Evolutionary conservation across 768 basidiomycete genomes (phyloP).

Genomic region (Russula dissimulans): DNA sequence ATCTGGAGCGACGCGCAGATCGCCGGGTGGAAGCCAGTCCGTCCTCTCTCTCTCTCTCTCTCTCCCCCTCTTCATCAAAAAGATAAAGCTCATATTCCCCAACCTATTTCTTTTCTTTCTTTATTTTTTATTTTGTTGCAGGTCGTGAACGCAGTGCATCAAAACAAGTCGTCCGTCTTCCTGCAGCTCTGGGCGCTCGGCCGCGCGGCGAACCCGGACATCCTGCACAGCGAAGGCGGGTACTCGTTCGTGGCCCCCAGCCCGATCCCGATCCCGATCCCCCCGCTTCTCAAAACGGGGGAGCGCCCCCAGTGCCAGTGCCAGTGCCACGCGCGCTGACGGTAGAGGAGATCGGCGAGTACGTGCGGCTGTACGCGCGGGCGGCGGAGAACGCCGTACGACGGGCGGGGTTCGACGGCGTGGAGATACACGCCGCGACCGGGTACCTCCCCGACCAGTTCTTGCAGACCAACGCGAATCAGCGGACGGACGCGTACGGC

Average conservation of each 20-base stretch:
- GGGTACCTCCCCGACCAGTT: slow-evolving; percentile 32
- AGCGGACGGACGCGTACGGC: slow-evolving; percentile 38
- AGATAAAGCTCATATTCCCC: too few species aligned
- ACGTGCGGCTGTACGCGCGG: slow-evolving; percentile 24
- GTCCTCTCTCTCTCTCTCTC: background rate
- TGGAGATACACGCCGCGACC: slow-evolving; percentile 27
- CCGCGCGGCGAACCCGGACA: slow-evolving; percentile 15
- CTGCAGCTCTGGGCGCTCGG: slow-evolving; percentile 36
- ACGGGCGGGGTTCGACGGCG: slow-evolving; percentile 26
- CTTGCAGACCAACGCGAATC: slow-evolving; percentile 29
- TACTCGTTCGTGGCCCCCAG: background rate
- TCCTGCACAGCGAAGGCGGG: background rate
- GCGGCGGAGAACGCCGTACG: slow-evolving; percentile 33
- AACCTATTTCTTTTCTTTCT: too few species aligned
- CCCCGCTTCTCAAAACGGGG: too few species aligned
- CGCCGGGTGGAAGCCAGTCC: slow-evolving; percentile 39
- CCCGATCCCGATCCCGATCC: background rate
- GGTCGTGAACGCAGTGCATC: slow-evolving; percentile 26
- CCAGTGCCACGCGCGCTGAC: slow-evolving; percentile 18
- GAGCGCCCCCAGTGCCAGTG: background rate
- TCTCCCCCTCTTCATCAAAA: too few species aligned
- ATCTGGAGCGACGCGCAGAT: slow-evolving; percentile 55
- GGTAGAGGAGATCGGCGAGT: slow-evolving; percentile 22
- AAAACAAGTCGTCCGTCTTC: slow-evolving; percentile 28
- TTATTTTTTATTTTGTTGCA: background rate